Percentiles rank a stretch among this genome's conserved stretches.
These are phyloP conservation scores for Flammula alnicola DNA, from an alignment of 1,284 basidiomycete genomes.

Conservation along the genomic window DNA sequence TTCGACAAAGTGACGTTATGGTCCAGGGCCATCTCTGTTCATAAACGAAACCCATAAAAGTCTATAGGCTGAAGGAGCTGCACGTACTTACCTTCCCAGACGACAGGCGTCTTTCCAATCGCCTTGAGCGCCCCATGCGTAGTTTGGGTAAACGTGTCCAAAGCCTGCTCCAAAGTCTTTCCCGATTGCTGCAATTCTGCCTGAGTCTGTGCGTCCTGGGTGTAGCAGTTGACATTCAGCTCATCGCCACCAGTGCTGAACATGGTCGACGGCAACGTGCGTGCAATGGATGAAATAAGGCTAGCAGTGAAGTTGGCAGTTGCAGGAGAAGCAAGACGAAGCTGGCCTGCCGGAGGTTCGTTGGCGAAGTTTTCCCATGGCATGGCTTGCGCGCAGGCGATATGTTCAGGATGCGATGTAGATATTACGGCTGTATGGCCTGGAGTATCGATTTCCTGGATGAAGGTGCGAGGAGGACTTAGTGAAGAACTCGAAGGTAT, in stretches of 20 bases:
- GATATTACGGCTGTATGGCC: slow-evolving; percentile 80
- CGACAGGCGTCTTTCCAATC: slow-evolving; percentile 47
- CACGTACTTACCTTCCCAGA: slow-evolving; percentile 45
- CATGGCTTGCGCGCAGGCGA: slow-evolving; percentile 69
- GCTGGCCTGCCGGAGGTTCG: slow-evolving; percentile 84
- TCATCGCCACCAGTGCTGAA: slow-evolving; percentile 88
- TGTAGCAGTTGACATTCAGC: slow-evolving; percentile 74
- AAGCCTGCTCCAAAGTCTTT: slow-evolving; percentile 64
- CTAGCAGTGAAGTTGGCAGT: slow-evolving; percentile 43
- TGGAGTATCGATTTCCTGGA: slow-evolving; percentile 75
- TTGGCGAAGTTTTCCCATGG: slow-evolving; percentile 72
- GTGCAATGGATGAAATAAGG: slow-evolving; percentile 39
- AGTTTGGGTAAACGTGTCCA: slow-evolving; percentile 62
- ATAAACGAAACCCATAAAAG: slow-evolving; percentile 6
- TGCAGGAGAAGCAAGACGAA: slow-evolving; percentile 63
- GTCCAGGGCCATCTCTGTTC: slow-evolving; percentile 68
- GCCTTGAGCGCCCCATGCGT: slow-evolving; percentile 40
- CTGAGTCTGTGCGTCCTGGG: slow-evolving; percentile 62
- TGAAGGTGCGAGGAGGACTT: neutral
- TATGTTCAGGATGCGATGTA: slow-evolving; percentile 68
- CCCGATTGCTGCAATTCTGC: slow-evolving; percentile 49
- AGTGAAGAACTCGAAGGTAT: neutral
- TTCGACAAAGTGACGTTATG: slow-evolving; percentile 66
- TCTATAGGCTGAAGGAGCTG: neutral
- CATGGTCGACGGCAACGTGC: slow-evolving; percentile 59